Evolutionary conservation across 345 rosid genomes (phyloP).

Genomic region (Lumnitzera racemosa): DNA sequence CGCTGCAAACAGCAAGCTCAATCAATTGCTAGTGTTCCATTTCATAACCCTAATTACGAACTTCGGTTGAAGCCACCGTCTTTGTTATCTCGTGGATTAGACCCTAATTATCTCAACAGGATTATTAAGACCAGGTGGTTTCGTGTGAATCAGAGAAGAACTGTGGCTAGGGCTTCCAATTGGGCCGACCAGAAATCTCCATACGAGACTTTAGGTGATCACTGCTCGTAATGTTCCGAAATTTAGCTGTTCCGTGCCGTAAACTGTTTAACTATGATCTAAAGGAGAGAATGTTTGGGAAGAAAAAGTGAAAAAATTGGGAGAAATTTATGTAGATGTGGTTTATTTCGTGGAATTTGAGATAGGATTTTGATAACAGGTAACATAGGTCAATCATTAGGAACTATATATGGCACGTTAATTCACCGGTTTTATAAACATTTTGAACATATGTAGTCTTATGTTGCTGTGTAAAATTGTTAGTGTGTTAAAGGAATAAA

Average conservation of each 20-base stretch:
- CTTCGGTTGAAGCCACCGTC: slow-evolving; percentile 25
- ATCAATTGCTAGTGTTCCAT: slow-evolving; percentile 43
- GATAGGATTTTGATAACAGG: too few relatives aligned
- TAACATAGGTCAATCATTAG: too few relatives aligned
- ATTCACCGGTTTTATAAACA: too few relatives aligned
- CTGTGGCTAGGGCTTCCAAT: slow-evolving; percentile 50
- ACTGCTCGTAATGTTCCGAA: too few relatives aligned
- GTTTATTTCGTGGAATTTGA: not conserved
- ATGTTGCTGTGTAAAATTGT: too few relatives aligned
- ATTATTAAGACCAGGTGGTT: slow-evolving; percentile 29
- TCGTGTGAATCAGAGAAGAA: slow-evolving; percentile 53
- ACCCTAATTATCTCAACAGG: slow-evolving; percentile 27
- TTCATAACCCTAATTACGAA: slow-evolving; percentile 30
- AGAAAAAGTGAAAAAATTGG: too few relatives aligned
- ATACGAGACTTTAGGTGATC: slow-evolving; percentile 81
- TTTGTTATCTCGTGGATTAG: slow-evolving; percentile 30
- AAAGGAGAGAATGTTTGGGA: too few relatives aligned
- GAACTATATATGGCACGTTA: too few relatives aligned
- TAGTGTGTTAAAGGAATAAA: too few relatives aligned
- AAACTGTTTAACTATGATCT: too few relatives aligned
- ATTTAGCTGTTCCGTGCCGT: too few relatives aligned
- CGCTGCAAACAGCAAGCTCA: slow-evolving; percentile 39
- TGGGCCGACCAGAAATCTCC: slow-evolving; percentile 77
- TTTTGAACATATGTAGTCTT: too few relatives aligned
- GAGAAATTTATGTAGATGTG: not conserved